Conservation (phyloP, 192 early-diverging fungal genomes). For the Lobosporangium transversale region DNA sequence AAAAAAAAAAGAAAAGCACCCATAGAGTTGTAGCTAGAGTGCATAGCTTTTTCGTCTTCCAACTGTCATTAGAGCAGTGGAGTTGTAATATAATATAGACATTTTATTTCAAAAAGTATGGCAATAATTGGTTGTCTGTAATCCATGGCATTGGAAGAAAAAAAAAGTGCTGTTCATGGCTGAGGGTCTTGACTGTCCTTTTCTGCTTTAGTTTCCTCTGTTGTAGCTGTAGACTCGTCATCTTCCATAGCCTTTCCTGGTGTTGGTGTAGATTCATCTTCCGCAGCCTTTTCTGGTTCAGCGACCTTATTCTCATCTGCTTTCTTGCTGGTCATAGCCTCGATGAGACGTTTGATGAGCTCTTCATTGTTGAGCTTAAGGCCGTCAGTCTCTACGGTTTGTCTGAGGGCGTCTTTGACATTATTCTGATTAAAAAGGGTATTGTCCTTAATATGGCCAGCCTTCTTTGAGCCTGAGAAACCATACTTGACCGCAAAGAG, state of each 20-base stretch:
- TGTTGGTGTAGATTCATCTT: neutral
- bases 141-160: too few relatives aligned
- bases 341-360: neutral
- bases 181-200: too few relatives aligned
- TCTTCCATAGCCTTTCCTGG: neutral
- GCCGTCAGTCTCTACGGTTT: neutral
- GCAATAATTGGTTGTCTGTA: neutral
- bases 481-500: slow-evolving; percentile 17
- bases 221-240: too few relatives aligned
- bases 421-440: neutral
- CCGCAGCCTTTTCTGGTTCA: neutral
- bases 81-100: slow-evolving; percentile 16
- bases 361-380: neutral
- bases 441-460: neutral
- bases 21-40: slow-evolving; percentile 6
- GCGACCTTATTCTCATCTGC: neutral
- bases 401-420: neutral
- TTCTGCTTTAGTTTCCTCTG: too few relatives aligned
- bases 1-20: neutral
- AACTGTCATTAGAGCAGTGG: neutral
- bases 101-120: neutral
- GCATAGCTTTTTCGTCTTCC: slow-evolving; percentile 11
- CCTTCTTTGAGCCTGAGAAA: slow-evolving; percentile 10
- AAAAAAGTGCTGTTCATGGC: too few relatives aligned
- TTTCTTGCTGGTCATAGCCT: neutral